Base-by-base conservation (phyloP, 78 protist genomes). In the Emiliania huxleyi region DNA sequence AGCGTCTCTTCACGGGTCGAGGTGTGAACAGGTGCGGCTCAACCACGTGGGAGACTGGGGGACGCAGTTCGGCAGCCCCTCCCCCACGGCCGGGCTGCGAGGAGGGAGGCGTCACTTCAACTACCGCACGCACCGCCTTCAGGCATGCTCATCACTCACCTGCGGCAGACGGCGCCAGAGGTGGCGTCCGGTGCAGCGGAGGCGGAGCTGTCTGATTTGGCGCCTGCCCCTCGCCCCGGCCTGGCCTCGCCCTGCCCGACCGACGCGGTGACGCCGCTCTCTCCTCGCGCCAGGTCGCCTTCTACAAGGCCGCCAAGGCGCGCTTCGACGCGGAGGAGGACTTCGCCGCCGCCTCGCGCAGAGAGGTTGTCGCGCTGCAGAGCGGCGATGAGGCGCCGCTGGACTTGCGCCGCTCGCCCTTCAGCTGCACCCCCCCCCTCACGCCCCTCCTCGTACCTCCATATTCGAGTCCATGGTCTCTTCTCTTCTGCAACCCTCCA, bases 31-130 rank as follows among this genome's bases (percentile, higher is more conserved):
- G n/a, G n/a, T n/a, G 25, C 91, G 99, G 18, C 92, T 96, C 77
- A 97, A 97, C 95, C 98, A 98, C 93, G 98, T 96, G 22, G 99
- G 99, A n/a, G 99, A 98, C 89, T 98, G 98, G 97, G 99, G 99
- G 90, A 97, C 98, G 77, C 99, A 97, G 91, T 96, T 97, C 95
- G 99, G 98, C n/a, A n/a, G n/a, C n/a, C n/a, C n/a, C n/a, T n/a
- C n/a, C n/a, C n/a, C n/a, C n/a, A n/a, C n/a, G n/a, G n/a, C n/a
- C 1, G 96, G 97, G 97, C 88, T 81, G 52, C 1, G 44, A 33
- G 73, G 26, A 22, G 37, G 26, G 73, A 33, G 19, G 73, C 73
- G 73, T 22, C 15, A 33, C 15, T 18, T 26, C 29, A 22, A 12
- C 73, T n/a, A n/a, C n/a, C n/a, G n/a, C 69, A 21, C 18, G n/a